A percentile compares a stretch with the other conserved stretches of the same genome.
Conservation (phyloP, 192 early-diverging fungal genomes). For the Linnemannia exigua region DNA sequence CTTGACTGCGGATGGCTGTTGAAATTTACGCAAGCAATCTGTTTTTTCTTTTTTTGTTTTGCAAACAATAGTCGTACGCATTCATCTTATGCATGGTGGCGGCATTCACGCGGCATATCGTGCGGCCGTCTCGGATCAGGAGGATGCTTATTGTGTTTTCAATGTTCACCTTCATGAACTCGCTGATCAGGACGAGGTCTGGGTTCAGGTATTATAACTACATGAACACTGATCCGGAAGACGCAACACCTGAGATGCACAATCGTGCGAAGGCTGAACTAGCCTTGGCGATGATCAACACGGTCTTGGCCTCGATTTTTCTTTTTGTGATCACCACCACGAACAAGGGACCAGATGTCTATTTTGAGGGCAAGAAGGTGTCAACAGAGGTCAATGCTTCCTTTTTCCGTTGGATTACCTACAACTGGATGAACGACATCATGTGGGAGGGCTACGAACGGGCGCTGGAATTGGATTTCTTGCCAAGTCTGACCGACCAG, state of each 20-base stretch:
- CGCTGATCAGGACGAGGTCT: slow-evolving; percentile 33
- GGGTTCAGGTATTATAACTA: slow-evolving; percentile 12
- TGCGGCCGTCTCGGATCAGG: slow-evolving; percentile 49
- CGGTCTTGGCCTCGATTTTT: slow-evolving; percentile 23
- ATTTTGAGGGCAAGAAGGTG: slow-evolving; percentile 38
- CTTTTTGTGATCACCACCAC: slow-evolving; percentile 26
- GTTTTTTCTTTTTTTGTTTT: not conserved
- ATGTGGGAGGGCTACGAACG: slow-evolving; percentile 49
- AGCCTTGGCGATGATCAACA: slow-evolving; percentile 26
- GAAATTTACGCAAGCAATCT: not conserved
- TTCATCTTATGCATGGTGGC: slow-evolving; percentile 50
- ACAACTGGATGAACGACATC: slow-evolving; percentile 49
- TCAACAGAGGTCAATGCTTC: slow-evolving; percentile 46
- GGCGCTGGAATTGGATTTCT: slow-evolving; percentile 27
- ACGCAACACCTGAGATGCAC: slow-evolving; percentile 12
- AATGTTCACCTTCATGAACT: slow-evolving; percentile 31
- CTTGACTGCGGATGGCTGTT: not conserved
- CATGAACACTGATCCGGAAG: slow-evolving; percentile 8
- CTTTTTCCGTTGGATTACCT: slow-evolving; percentile 51
- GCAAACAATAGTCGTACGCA: slow-evolving; percentile 40
- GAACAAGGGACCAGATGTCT: slow-evolving; percentile 36
- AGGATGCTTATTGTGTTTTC: slow-evolving; percentile 50
- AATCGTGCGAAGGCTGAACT: slow-evolving; percentile 23
- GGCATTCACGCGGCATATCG: slow-evolving; percentile 48
- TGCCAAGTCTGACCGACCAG: slow-evolving; percentile 47